A percentile compares a stretch with the other conserved stretches of the same genome.
phyloP scores from a whole-genome alignment of 2,329 filamentous ascomycete genomes.

The Claviceps sp. region DNA sequence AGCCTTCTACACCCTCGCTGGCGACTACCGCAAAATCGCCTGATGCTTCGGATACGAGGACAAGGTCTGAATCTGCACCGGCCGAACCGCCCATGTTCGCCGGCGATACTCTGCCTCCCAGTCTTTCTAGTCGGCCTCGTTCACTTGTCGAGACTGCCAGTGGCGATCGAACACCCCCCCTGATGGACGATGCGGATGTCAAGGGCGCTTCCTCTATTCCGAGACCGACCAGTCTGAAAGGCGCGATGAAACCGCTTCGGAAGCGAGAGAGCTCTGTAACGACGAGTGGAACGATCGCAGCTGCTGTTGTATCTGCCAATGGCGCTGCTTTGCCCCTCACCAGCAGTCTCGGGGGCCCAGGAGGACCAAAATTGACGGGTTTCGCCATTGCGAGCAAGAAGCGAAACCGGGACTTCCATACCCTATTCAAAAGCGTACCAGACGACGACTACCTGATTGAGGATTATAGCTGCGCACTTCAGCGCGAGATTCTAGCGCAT shows the following conservation, averaged over 20 bases:
- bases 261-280: conserved; percentile 74
- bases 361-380: conserved; percentile 62
- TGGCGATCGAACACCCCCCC: conserved; percentile 51
- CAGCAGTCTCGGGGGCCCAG: conserved; percentile 34
- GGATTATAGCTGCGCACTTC: conserved; percentile 92
- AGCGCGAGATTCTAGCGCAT: conserved; percentile 89
- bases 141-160: conserved; percentile 36
- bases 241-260: conserved; percentile 46
- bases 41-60: conserved; percentile 32
- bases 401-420: conserved; percentile 89
- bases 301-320: conserved; percentile 57
- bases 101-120: conserved; percentile 19
- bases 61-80: conserved; percentile 46
- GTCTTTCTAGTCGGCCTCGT: conserved; percentile 27
- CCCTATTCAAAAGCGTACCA: conserved; percentile 86
- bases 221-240: conserved; percentile 54
- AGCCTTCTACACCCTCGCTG: conserved; percentile 43
- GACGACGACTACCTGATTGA: conserved; percentile 98
- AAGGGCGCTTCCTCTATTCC: conserved; percentile 37
- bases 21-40: conserved; percentile 38
- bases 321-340: conserved; percentile 53
- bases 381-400: conserved; percentile 96
- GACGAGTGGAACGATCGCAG: conserved; percentile 52
- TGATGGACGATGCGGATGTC: conserved; percentile 47
- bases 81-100: conserved; percentile 24